These are phyloP conservation scores for Colletotrichum sp. DNA, from an alignment of 2,329 filamentous ascomycete species.

Conservation along the genomic window DNA sequence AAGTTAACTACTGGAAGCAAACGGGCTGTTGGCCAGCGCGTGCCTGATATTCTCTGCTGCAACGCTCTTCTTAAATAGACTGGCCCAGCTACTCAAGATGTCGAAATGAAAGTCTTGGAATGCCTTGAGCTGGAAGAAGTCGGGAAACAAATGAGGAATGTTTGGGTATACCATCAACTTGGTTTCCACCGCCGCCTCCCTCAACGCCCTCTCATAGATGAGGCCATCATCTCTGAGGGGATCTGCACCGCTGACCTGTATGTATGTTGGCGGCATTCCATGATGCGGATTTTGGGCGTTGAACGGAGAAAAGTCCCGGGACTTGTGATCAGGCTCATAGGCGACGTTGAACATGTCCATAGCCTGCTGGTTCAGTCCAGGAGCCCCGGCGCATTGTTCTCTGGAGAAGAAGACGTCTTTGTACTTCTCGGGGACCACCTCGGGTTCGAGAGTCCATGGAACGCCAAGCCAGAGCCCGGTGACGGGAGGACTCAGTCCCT, in stretches of 20 bases:
- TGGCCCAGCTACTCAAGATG: not conserved
- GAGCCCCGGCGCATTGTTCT: conserved; percentile 45
- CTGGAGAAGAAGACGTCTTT: conserved; percentile 38
- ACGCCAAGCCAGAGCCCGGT: not conserved
- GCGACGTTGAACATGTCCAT: conserved; percentile 29
- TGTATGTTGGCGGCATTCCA: conserved; percentile 48
- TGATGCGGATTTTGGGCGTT: conserved; percentile 31
- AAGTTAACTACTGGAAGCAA: not conserved
- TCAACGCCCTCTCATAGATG: conserved; percentile 53
- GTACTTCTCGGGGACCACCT: conserved; percentile 36
- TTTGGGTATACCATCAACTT: conserved; percentile 18
- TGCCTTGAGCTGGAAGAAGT: not conserved
- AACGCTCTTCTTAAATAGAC: not conserved
- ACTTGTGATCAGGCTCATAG: conserved; percentile 33
- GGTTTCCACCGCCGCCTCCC: conserved; percentile 46
- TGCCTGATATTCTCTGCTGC: not conserved
- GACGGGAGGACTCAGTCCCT: not conserved
- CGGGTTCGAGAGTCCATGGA: not conserved
- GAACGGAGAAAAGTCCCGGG: conserved; percentile 34
- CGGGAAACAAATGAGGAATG: not conserved
- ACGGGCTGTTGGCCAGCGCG: not conserved
- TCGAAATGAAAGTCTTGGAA: not conserved
- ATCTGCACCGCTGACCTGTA: conserved; percentile 56
- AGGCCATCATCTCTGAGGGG: conserved; percentile 55
- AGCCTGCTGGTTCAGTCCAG: conserved; percentile 31